These are phyloP conservation scores for Urostyla sp. DNA, from an alignment of 73 alveolate genomes.

Conservation along the genomic window DNA sequence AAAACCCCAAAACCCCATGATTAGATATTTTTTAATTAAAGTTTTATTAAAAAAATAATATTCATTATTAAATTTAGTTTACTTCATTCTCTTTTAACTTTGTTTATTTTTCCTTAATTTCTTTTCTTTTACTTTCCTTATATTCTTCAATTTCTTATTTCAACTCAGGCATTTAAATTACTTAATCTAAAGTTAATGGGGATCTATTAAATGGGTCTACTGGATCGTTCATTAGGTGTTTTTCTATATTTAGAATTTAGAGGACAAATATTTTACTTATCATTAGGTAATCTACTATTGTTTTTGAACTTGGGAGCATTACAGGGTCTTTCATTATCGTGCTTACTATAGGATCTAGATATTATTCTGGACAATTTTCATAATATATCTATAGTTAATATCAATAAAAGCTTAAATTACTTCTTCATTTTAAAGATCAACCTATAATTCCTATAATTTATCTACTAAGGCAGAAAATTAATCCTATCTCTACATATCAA, in stretches of 20 bases:
- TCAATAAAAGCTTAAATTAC: neutral
- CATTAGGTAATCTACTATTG: slow-evolving; percentile 73
- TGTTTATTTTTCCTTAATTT: neutral
- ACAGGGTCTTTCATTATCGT: slow-evolving; percentile 89
- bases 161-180: slow-evolving; percentile 79
- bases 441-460: slow-evolving; percentile 61
- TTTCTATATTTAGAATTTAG: slow-evolving; percentile 39
- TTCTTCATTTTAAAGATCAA: slow-evolving; percentile 63
- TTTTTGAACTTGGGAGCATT: slow-evolving; percentile 82
- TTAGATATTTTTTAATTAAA: no score
- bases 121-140: slow-evolving; percentile 22
- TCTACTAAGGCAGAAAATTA: slow-evolving; percentile 68
- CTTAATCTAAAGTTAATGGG: slow-evolving; percentile 80
- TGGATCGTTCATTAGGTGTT: slow-evolving; percentile 84
- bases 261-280: slow-evolving; percentile 39
- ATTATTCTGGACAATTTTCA: slow-evolving; percentile 92
- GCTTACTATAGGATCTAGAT: slow-evolving; percentile 75
- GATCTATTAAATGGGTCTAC: slow-evolving; percentile 87
- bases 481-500: slow-evolving; percentile 66
- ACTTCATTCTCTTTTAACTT: no score
- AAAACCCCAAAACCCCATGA: no score
- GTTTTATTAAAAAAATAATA: no score
- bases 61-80: no score
- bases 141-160: slow-evolving; percentile 72
- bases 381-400: slow-evolving; percentile 39